These are phyloP conservation scores for Corchorus capsularis DNA, from an alignment of 345 rosid genomes.

Conservation along the genomic window DNA sequence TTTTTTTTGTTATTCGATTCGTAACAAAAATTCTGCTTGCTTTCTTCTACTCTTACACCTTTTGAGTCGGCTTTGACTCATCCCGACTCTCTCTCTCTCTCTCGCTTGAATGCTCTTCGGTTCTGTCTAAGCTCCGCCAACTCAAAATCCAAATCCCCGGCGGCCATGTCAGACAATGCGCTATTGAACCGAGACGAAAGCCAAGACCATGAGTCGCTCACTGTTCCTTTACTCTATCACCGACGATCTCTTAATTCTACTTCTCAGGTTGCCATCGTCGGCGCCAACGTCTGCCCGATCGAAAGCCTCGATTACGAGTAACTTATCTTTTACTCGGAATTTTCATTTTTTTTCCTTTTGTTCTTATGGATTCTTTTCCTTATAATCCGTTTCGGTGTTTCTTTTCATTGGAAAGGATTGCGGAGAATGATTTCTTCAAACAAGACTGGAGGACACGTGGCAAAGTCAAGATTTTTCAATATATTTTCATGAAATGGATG, in stretches of 20 bases:
- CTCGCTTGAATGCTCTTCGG: neutral
- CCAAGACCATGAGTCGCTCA: constrained; percentile 46
- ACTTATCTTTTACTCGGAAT: neutral
- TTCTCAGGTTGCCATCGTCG: constrained; percentile 94
- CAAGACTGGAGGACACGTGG: constrained; percentile 88
- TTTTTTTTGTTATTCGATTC: neutral
- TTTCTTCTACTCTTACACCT: neutral
- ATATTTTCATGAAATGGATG: constrained; percentile 77
- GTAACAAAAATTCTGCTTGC: neutral
- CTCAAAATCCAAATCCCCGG: neutral
- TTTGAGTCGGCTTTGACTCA: neutral
- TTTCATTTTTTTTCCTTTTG: neutral
- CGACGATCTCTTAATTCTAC: constrained; percentile 66
- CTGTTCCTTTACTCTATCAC: constrained; percentile 48
- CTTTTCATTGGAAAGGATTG: constrained; percentile 43
- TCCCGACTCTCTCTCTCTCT: neutral
- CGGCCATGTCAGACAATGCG: constrained; percentile 7
- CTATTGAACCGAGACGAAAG: constrained; percentile 20
- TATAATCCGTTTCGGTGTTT: constrained; percentile 1
- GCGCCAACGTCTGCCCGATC: constrained; percentile 73
- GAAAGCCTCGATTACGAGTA: constrained; percentile 98
- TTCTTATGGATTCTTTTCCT: neutral
- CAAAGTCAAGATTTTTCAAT: constrained; percentile 65
- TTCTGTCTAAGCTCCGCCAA: neutral
- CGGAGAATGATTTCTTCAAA: constrained; percentile 87